Evolutionary conservation across 179 eudicot species (phyloP), one percentile per base, ranked within the genome.

Genomic region (Corrigiola litoralis): DNA sequence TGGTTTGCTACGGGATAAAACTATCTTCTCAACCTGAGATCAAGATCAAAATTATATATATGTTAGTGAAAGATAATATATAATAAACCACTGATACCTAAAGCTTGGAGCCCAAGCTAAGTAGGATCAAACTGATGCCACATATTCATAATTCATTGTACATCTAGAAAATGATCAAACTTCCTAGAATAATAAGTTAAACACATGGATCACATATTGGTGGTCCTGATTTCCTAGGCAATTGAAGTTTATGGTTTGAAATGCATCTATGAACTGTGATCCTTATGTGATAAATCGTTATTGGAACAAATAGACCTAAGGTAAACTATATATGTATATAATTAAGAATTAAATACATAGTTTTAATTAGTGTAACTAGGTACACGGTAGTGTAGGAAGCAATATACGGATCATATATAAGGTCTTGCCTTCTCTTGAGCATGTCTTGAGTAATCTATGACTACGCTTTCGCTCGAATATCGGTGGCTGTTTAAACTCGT

Each of bases 21-120:
- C 63, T 46, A 69, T 44, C 50, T 69, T 74, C 44, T 69, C 74
- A 58, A 70, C 71, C 75, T 75, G 67, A 28, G 24, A 65, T 37
- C 60, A 63, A 10, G 31, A 51, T 67, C 38, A 29, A 12, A 42
- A 7, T 40, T 40, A 40, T 4, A 40, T 11, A 23, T 8, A 7
- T 6, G 17, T 20, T 37, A 11, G 8, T 58, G 23, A 58, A 11
- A 33, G n/a, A 16, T 7, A 25, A 14, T 11, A 33, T 6, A 38
- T 58, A 58, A 58, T 29, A 4, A 28, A 28, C 23, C 6, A 38
- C 10, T n/a, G 1, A 37, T 23, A 24, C 25, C 12, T 40, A 40
- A 24, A 49, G 48, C 63, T 58, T 58, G 58, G 58, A 53, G 23
- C 9, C 17, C 58, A 53, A 53, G 58, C 36, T 25, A 50, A 24